Conservation (phyloP, 192 early-diverging fungal genomes). For the Coemansia sp. region DNA sequence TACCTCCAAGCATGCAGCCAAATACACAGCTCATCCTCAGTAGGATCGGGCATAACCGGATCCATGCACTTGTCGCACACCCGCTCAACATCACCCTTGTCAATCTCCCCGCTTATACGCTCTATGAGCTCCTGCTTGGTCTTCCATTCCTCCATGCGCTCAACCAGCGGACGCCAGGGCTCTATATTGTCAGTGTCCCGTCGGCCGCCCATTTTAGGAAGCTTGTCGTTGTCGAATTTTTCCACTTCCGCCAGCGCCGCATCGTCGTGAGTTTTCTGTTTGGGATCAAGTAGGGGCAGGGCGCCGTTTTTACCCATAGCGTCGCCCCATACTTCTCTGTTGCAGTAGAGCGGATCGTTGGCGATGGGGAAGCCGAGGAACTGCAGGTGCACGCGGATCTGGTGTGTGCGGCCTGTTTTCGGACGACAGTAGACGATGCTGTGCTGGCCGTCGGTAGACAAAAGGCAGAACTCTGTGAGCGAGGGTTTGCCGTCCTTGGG, state of each 20-base stretch:
- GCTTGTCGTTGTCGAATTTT: not conserved
- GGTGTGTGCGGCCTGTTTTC: constrained; percentile 91
- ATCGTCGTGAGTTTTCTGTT: not conserved
- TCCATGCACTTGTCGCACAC: constrained; percentile 63
- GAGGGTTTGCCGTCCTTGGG: constrained; percentile 75
- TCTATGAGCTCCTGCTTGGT: constrained; percentile 25
- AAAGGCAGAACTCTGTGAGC: constrained; percentile 69
- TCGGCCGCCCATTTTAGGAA: constrained; percentile 17
- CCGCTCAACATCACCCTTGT: constrained; percentile 10
- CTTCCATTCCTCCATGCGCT: constrained; percentile 40
- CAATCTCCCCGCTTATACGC: constrained; percentile 13
- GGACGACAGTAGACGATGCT: constrained; percentile 82
- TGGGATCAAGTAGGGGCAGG: constrained; percentile 8
- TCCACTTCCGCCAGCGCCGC: too few relatives aligned
- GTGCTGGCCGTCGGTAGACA: constrained; percentile 61
- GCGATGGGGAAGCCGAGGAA: constrained; percentile 90
- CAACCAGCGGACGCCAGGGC: constrained; percentile 23
- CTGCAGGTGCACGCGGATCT: constrained; percentile 95
- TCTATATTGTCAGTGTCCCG: constrained; percentile 13
- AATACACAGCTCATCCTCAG: constrained; percentile 72
- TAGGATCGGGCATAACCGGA: constrained; percentile 62
- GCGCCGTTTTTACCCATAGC: constrained; percentile 55
- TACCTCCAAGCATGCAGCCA: constrained; percentile 93
- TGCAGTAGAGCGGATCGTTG: constrained; percentile 92
- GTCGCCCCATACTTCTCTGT: constrained; percentile 67